Base-by-base conservation (phyloP, 2,329 filamentous ascomycete genomes). In the Kalmusia sp. region DNA sequence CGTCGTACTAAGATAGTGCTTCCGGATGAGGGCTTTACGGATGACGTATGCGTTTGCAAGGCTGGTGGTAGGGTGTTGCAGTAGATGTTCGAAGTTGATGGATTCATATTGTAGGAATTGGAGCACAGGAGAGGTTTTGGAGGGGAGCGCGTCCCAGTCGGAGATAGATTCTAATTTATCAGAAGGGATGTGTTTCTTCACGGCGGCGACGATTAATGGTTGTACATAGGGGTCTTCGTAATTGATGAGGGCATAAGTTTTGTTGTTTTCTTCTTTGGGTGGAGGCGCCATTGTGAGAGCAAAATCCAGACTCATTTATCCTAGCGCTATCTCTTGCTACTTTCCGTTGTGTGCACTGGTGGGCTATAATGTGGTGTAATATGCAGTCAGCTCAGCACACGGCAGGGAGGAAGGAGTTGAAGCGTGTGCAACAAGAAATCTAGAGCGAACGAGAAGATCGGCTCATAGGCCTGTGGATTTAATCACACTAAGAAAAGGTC, bases 1-100 rank as follows among this genome's bases (percentile, higher is more conserved):
- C 0, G 93, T 97, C 17, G 87, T 86, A 3, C 89, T 88, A 3
- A 99, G 83, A 71, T 95, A 98, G 73, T 99, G 95, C 76, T 99
- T 99, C 54, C 95, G 86, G 65, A 98, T 98, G 17, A 99, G 81
- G 0, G 95, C 95, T 79, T 98, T 98, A 67, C 95, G 90, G 71
- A 98, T 96, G 69, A 97, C 84, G 75, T 97, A 98, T 68, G 91
- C 91, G 76, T 97, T 98, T 63, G 91, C 82, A 1, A 96, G 80
- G 9, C 83, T 85, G 0, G 84, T 86, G 0, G 75, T 70, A 0
- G 89, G 76, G 62, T 91, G 80, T 1, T 79, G 73, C 52, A 89
- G 80, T 15, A 90, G 83, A 65, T 89, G 86, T 49, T 90, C 87
- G 72, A 96, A 98, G 70, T 96, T 90, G 54, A 98, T 84, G 35